These are phyloP conservation scores for Botrytis deweyae DNA, from an alignment of 2,329 filamentous ascomycete species.

Conservation along the genomic window DNA sequence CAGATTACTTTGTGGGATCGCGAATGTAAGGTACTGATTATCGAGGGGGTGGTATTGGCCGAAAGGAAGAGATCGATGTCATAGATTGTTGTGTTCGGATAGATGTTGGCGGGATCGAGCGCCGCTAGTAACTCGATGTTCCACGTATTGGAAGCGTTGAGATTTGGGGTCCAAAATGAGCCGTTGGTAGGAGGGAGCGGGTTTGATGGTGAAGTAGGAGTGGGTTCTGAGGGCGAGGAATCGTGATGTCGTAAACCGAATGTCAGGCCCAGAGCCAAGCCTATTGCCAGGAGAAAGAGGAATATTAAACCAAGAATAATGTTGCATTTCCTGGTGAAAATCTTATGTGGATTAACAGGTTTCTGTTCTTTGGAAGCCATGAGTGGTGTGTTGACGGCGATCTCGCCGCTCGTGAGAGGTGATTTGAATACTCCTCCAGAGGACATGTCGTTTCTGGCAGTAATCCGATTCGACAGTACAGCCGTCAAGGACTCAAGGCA, in stretches of 20 bases:
- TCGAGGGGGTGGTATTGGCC: slow-evolving; percentile 46
- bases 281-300: slow-evolving; percentile 17
- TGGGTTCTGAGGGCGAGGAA: background rate
- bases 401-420: slow-evolving; percentile 15
- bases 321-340: slow-evolving; percentile 22
- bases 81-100: slow-evolving; percentile 35
- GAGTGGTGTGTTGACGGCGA: background rate
- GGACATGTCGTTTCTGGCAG: slow-evolving; percentile 12
- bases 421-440: slow-evolving; percentile 20
- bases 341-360: slow-evolving; percentile 14
- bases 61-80: slow-evolving; percentile 41
- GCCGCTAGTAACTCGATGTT: slow-evolving; percentile 20
- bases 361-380: slow-evolving; percentile 1
- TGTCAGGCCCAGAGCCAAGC: slow-evolving; percentile 16
- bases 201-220: background rate
- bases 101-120: slow-evolving; percentile 24
- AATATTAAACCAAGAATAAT: slow-evolving; percentile 19
- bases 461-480: background rate
- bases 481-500: background rate
- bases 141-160: slow-evolving; percentile 20
- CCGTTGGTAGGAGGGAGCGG: slow-evolving; percentile 15
- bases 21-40: slow-evolving; percentile 49
- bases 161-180: slow-evolving; percentile 18
- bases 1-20: slow-evolving; percentile 64
- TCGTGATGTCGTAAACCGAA: slow-evolving; percentile 13